Evolutionary conservation across 768 basidiomycete species (phyloP).

Genomic region (Russula compacta): DNA sequence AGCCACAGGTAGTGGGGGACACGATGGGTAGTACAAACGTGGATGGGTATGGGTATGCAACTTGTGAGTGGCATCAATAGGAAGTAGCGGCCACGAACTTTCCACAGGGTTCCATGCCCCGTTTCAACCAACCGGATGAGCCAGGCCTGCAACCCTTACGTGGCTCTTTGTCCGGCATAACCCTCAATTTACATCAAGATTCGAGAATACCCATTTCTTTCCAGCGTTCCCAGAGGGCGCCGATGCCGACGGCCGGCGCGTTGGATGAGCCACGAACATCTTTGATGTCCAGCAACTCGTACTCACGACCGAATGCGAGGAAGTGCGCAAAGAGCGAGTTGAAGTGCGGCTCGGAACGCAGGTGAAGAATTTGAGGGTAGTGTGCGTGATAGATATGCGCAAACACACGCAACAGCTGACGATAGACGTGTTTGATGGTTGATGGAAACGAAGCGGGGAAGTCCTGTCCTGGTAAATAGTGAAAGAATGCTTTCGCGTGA

Average conservation of each 20-base stretch:
- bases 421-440: slow-evolving; percentile 89
- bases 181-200: slow-evolving; percentile 20
- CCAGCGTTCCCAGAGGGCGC: slow-evolving; percentile 82
- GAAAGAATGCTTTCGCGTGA: not conserved
- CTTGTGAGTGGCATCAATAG: not conserved
- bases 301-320: slow-evolving; percentile 90
- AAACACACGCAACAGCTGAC: slow-evolving; percentile 92
- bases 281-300: slow-evolving; percentile 81
- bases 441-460: slow-evolving; percentile 86
- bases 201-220: slow-evolving; percentile 76
- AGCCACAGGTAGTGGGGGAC: not conserved
- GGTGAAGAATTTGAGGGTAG: slow-evolving; percentile 82
- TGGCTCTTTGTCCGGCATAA: not conserved
- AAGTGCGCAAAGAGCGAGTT: slow-evolving; percentile 98
- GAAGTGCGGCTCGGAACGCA: slow-evolving; percentile 91
- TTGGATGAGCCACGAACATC: slow-evolving; percentile 70
- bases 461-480: slow-evolving; percentile 51
- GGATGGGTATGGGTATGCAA: slow-evolving; percentile 1
- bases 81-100: slow-evolving; percentile 2
- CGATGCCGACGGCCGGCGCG: slow-evolving; percentile 53
- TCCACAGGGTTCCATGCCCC: not conserved
- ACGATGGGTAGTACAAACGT: not conserved
- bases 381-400: slow-evolving; percentile 97
- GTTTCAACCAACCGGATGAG: not conserved
- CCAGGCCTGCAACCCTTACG: not conserved